Percentiles rank a stretch among this genome's conserved stretches.
These are phyloP conservation scores for Mortierella sp. DNA, from an alignment of 371 early-diverging fungal species.

Conservation along the genomic window DNA sequence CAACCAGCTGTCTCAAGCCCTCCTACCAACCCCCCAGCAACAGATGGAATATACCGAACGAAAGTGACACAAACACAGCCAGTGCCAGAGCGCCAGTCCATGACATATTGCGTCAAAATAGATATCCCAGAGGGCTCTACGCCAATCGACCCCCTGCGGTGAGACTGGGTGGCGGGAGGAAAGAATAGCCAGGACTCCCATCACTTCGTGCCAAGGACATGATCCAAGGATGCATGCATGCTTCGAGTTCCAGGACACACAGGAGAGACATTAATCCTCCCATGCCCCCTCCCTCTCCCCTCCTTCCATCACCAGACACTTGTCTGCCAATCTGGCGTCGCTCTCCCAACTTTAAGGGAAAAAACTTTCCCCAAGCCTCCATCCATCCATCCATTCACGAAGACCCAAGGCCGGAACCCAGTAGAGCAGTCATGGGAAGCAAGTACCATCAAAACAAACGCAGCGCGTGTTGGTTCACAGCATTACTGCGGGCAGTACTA, in stretches of 20 bases:
- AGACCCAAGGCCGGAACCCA: too few relatives aligned
- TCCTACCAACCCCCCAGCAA: neutral
- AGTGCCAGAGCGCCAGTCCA: slow-evolving; percentile 1
- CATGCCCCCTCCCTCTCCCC: too few relatives aligned
- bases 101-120: neutral
- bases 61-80: neutral
- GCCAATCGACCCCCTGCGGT: neutral
- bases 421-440: neutral
- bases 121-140: slow-evolving; percentile 2
- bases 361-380: neutral
- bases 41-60: neutral
- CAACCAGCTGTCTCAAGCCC: neutral
- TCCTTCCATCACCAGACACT: too few relatives aligned
- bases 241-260: too few relatives aligned
- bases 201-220: too few relatives aligned
- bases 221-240: too few relatives aligned
- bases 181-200: too few relatives aligned
- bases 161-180: too few relatives aligned
- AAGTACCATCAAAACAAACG: too few relatives aligned
- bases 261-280: too few relatives aligned
- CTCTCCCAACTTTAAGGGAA: neutral
- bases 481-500: too few relatives aligned
- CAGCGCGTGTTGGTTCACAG: too few relatives aligned
- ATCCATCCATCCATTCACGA: neutral
- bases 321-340: neutral